Conservation (phyloP, 1,139 yeast species). For the Blastobotrys persicus region DNA sequence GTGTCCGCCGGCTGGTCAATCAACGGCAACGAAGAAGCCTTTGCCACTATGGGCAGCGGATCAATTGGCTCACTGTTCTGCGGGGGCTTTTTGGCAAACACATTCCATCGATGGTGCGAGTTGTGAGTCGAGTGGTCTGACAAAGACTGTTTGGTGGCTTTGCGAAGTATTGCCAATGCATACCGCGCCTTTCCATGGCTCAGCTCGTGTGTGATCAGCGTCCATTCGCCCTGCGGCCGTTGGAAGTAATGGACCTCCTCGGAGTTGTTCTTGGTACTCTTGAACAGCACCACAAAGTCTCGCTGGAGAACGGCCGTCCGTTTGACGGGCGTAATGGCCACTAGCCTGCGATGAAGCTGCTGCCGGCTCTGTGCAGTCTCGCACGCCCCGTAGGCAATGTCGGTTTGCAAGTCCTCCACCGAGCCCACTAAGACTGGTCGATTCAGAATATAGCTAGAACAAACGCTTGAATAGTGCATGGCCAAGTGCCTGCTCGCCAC, state of each 20-base stretch:
- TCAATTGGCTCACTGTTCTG: background rate
- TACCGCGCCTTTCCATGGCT: slow-evolving; percentile 1
- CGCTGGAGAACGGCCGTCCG: slow-evolving; percentile 6
- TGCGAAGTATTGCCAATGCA: slow-evolving; percentile 11
- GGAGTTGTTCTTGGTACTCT: background rate
- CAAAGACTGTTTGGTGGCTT: background rate
- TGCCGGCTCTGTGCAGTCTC: background rate
- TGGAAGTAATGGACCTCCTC: background rate
- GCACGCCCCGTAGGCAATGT: slow-evolving; percentile 3
- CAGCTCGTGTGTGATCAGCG: slow-evolving; percentile 10
- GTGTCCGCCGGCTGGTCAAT: background rate
- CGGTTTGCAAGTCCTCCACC: slow-evolving; percentile 4
- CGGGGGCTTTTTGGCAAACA: background rate
- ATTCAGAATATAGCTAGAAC: slow-evolving; percentile 4
- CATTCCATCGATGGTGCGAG: slow-evolving; percentile 2
- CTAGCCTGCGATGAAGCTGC: background rate
- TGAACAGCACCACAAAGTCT: slow-evolving; percentile 4
- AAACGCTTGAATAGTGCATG: background rate
- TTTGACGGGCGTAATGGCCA: background rate
- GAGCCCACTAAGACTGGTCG: background rate
- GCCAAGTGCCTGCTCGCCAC: background rate
- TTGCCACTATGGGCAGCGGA: slow-evolving; percentile 6
- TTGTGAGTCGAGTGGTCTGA: background rate
- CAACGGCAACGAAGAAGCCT: slow-evolving; percentile 8
- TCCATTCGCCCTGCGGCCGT: background rate